Base-by-base conservation (phyloP, 306 rosid genomes). In the Rosa chinensis region DNA sequence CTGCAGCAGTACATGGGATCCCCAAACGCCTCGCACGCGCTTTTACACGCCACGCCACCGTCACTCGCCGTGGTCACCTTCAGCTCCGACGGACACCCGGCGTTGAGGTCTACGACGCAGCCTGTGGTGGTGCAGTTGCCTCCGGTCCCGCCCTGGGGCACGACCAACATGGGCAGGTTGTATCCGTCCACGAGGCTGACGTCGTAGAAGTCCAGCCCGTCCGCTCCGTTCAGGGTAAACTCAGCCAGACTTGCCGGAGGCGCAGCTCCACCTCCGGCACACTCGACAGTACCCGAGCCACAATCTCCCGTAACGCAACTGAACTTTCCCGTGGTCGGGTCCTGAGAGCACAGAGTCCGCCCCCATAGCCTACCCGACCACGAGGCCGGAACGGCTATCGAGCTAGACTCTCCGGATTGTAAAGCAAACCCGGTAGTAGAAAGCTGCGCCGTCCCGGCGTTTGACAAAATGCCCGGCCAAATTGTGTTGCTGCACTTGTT, bases 311-410 rank as follows among this genome's bases (percentile, higher is more conserved):
- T 94, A 47, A 88, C 74, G 72, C 98, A 94, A 8, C 85, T 40
- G 82, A 94, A 94, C 37, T 82, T 91, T 0, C 93, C 95, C 11
- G 87, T 55, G 62, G 80, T 28, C 8, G 88, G 0, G 44, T 92
- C 89, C 9, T 83, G 83, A 13, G 92, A 14, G 84, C 98, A 94
- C 25, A 44, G 73, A 0, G 97, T 92, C 7, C 97, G 79, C 6
- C 90, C 98, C 98, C 98, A 94, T 1, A 94, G 47, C 20, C 98
- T 93, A 75, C 98, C 98, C 6, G 98, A 92, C 98, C 98, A 94
- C 1, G 88, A 56, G 7, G 87, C 3, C 1, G 97, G 97, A 8
- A 87, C 68, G 23, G 74, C 11, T 12, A 94, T 8, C 9, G 86
- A 25, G 72, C 56, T 86, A 39, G 97, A 87, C 10, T 88, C 88